Evolutionary conservation across 257 asterid genomes (phyloP), one percentile per base, ranked within the genome.

Genomic region (Solanum peruvianum): DNA sequence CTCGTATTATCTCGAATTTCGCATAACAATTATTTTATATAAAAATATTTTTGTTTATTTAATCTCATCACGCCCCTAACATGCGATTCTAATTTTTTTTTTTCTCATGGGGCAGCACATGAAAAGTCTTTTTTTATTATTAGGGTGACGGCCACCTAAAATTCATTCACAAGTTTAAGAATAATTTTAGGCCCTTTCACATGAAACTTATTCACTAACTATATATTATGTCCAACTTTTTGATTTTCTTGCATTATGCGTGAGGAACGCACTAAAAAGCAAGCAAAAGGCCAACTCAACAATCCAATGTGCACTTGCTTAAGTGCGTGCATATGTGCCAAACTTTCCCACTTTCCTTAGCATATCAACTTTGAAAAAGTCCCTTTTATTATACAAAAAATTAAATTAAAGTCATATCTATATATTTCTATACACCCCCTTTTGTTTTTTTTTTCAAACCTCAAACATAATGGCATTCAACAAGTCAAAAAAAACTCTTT

Each of bases 381-480:
- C n/a, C 14, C 15, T 18, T 84, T 58, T 33, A 39, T 25, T 64
- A 44, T 41, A 45, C 66, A 45, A 64, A 45, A 64, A 64, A 64
- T n/a, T n/a, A n/a, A 15, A 45, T 31, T 31, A 31, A 15, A 45
- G 31, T 66, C 56, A 72, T 25, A 80, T 14, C 87, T 45, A 56
- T 45, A 56, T 75, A 89, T 27, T 83, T 45, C 89, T 85, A 76
- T 45, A 41, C 82, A 41, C 77, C 52, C 67, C 69, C 85, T 42
- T 6, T 27, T 10, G 4, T 27, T 85, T 31, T 33, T 33, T 33
- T 20, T 21, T 21, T 15, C 7, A 0, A n/a, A 15, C 10, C 60
- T 52, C 83, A 13, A 80, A 82, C 86, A 72, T 25, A 33, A 95
- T 93, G 98, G 96, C 95, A 71, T 78, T 88, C 52, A 93, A 86